Evolutionary conservation across 1,139 yeast species (phyloP).

Genomic region (Scheffersomyces cryptocercus): DNA sequence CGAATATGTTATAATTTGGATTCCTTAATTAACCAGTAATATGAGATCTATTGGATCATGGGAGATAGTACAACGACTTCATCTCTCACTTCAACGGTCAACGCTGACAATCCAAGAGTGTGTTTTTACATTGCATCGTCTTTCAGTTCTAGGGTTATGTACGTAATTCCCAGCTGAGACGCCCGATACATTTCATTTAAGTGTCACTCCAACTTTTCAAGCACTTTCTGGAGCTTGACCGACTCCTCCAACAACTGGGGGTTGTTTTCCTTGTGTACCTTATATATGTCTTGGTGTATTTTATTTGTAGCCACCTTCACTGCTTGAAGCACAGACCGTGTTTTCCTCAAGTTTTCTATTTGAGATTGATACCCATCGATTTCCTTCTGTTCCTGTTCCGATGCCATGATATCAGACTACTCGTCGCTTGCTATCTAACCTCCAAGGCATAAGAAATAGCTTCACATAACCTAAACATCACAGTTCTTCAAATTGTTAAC

Average conservation of each 20-base stretch:
- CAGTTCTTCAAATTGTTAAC: too few relatives aligned
- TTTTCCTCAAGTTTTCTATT: constrained; percentile 21
- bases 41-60: background rate
- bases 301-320: constrained; percentile 28
- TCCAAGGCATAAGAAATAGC: too few relatives aligned
- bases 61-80: too few relatives aligned
- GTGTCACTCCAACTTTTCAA: background rate
- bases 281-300: constrained; percentile 25
- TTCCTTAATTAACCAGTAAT: background rate
- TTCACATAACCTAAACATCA: too few relatives aligned
- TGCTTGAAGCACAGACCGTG: constrained; percentile 31
- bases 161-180: background rate
- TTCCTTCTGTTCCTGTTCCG: background rate
- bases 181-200: background rate
- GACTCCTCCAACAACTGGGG: constrained; percentile 7
- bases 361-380: constrained; percentile 10
- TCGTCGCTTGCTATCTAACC: too few relatives aligned
- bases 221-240: constrained; percentile 3
- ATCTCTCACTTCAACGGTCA: too few relatives aligned
- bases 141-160: background rate
- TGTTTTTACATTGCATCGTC: background rate
- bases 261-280: constrained; percentile 16
- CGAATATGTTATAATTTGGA: background rate
- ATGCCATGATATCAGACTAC: too few relatives aligned
- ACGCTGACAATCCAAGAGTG: too few relatives aligned